Base-by-base conservation (phyloP, 208 protist genomes). In the Leishmania guyanensis region DNA sequence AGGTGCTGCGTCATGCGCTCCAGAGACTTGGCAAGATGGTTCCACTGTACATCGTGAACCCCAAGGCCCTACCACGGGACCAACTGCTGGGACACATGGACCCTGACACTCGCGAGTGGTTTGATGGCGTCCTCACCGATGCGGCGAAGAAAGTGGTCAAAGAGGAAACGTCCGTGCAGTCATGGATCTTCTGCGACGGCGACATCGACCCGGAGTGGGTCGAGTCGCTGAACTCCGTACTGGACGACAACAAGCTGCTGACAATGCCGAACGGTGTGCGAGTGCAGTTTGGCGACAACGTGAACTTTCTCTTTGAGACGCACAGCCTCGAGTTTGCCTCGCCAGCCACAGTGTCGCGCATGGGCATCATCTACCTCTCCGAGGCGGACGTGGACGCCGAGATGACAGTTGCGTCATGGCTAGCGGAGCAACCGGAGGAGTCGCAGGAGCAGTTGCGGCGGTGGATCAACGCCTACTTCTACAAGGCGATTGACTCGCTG, bases 171-270 rank as follows among this genome's bases (percentile, higher is more conserved):
- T 85, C 81, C 58, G 93, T 97, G 75, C 92, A 90, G 56, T 99
- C 97, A 77, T 99, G 98, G 97, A 98, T 99, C 78, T 91, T 99
- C 50, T 99, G 98, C 86, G 99, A 99, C 86, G 99, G 99, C 76
- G 98, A 99, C 91, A 97, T 99, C 75, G 99, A 99, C 82, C 99
- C 99, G 1, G 98, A 99, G 86, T 99, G 99, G 99, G 94, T 99
- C 33, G 99, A 99, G 89, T 99, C 98, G 33, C 91, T 99, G n/a
- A 99, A 99, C 91, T 99, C 98, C 53, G 98, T 99, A 46, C 91
- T 99, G 26, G 99, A 99, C 86, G 99, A 99, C 89, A 99, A 99
- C 94, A 99, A 99, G 73, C 92, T 99, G 36, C 90, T 99, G 17
- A 99, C 99, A 12, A 98, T 99, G 93, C 98, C 99, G 46, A 98